These are phyloP conservation scores for Trichoderma sp. DNA, from an alignment of 2,329 filamentous ascomycete genomes.

Conservation along the genomic window DNA sequence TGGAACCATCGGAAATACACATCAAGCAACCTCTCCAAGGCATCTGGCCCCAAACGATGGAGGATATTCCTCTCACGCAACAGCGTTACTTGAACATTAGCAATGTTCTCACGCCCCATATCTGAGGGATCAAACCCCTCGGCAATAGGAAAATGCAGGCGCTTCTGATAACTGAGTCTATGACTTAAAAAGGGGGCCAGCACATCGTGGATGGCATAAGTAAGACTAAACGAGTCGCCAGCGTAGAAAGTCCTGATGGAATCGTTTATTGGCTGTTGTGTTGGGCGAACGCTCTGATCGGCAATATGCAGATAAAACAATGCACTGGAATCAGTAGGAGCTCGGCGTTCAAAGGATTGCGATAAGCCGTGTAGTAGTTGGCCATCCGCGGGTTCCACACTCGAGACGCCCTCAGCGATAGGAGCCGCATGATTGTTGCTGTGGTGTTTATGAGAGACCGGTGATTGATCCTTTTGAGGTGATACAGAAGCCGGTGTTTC, in stretches of 20 bases:
- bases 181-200: background rate
- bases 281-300: slow-evolving; percentile 5
- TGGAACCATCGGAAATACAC: slow-evolving; percentile 3
- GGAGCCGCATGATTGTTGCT: background rate
- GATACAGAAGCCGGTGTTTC: background rate
- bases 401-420: background rate
- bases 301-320: slow-evolving; percentile 3
- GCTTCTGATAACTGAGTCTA: background rate
- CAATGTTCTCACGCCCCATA: background rate
- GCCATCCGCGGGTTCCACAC: background rate
- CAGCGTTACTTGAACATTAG: background rate
- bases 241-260: slow-evolving; percentile 11
- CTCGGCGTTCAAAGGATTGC: background rate
- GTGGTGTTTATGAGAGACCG: background rate
- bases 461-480: background rate
- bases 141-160: background rate
- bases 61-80: background rate
- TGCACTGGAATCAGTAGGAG: background rate
- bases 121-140: slow-evolving; percentile 2
- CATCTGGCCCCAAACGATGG: background rate
- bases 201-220: slow-evolving; percentile 7
- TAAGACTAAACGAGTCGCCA: background rate
- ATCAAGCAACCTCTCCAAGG: background rate
- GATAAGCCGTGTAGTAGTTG: background rate
- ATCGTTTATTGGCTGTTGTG: background rate